Evolutionary conservation across 495 filamentous ascomycete genomes (phyloP).

Genomic region (Aspergillus homomorphus): DNA sequence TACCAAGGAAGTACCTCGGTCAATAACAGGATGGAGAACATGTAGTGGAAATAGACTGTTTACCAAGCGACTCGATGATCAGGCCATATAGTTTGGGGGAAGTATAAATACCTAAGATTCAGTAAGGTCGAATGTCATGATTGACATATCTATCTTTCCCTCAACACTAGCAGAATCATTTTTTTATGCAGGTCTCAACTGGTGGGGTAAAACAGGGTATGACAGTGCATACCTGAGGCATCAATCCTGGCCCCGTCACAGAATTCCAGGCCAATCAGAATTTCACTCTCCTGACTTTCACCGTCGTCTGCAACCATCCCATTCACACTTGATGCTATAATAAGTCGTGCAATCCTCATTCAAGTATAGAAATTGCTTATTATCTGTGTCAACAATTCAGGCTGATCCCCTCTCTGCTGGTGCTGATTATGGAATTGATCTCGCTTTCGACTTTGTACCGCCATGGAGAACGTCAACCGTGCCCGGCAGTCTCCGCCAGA

Average conservation of each 20-base stretch:
- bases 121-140: too few relatives aligned
- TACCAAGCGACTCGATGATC: neutral
- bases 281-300: neutral
- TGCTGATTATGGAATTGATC: slow-evolving; percentile 17
- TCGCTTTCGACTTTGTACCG: neutral
- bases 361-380: neutral
- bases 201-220: too few relatives aligned
- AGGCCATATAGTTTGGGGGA: neutral
- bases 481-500: slow-evolving; percentile 4
- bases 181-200: too few relatives aligned
- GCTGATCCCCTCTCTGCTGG: neutral
- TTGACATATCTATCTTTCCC: too few relatives aligned
- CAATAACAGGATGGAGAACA: neutral
- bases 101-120: too few relatives aligned
- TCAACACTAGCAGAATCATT: too few relatives aligned
- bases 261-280: neutral
- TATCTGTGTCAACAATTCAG: neutral
- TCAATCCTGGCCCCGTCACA: neutral
- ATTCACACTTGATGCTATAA: neutral
- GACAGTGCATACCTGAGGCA: neutral
- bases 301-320: neutral
- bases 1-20: neutral
- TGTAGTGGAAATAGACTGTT: neutral
- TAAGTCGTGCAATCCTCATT: neutral
- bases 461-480: slow-evolving; percentile 17